These are phyloP conservation scores for Gossypium davidsonii DNA, from an alignment of 441 rosid species.

Conservation along the genomic window DNA sequence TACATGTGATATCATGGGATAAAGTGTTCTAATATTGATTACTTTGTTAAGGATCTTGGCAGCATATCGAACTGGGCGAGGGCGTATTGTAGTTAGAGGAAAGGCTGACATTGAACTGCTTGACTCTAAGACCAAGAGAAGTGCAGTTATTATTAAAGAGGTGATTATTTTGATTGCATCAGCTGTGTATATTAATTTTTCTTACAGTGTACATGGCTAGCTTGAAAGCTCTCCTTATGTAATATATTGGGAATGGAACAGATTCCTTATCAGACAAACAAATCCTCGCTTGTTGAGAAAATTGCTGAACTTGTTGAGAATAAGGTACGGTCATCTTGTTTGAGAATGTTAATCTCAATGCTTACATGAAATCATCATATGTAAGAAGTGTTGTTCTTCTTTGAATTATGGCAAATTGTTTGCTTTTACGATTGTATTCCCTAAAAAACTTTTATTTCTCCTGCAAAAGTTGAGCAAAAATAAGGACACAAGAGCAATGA, in stretches of 20 bases:
- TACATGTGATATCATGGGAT: neutral
- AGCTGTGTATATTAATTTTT: slow-evolving; percentile 14
- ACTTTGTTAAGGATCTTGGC: slow-evolving; percentile 61
- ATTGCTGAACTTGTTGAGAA: slow-evolving; percentile 93
- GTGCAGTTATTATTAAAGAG: slow-evolving; percentile 83
- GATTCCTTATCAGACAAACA: slow-evolving; percentile 93
- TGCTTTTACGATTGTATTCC: neutral
- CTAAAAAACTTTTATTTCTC: neutral
- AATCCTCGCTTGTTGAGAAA: slow-evolving; percentile 88
- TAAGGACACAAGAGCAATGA: neutral
- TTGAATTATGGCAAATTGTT: slow-evolving; percentile 1
- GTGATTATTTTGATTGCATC: slow-evolving; percentile 31
- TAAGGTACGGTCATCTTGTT: slow-evolving; percentile 48
- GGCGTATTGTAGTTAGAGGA: slow-evolving; percentile 78
- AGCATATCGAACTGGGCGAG: slow-evolving; percentile 90
- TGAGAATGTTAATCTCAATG: neutral
- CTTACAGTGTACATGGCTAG: slow-evolving; percentile 5
- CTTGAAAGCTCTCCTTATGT: slow-evolving; percentile 11
- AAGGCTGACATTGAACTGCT: slow-evolving; percentile 75
- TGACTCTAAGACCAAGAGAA: slow-evolving; percentile 75
- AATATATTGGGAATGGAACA: slow-evolving; percentile 31
- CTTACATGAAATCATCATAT: neutral
- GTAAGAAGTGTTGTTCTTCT: neutral
- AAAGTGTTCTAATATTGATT: slow-evolving; percentile 20
- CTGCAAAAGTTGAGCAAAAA: neutral